Evolutionary conservation across 1,284 basidiomycete species (phyloP), one percentile per base, ranked within the genome.

Genomic region (Ustilago crameri): DNA sequence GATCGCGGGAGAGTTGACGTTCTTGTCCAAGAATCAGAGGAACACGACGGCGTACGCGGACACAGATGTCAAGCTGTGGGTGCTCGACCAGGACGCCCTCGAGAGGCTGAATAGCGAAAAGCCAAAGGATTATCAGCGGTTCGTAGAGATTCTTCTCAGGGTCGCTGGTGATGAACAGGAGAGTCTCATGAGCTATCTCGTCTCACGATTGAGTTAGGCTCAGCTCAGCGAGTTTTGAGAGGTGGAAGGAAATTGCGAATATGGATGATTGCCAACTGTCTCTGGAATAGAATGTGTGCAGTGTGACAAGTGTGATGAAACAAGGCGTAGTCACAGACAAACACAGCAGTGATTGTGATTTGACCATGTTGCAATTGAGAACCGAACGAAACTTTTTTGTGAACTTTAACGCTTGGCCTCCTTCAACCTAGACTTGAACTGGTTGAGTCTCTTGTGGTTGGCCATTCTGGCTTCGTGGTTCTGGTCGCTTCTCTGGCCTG

Each of bases 111-210:
- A 59, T 14, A 26, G 40, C 2, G 62, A 78, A 30, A 23, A 51
- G 24, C 61, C 70, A 3, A 43, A 34, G 5, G 59, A 34, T 12
- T 78, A 79, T 45, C 49, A 56, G 24, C 37, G 43, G 9, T 76
- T 83, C 22, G 60, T 81, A 17, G 59, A 79, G 52, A 54, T 80
- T 9, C 55, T 83, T 17, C 49, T 83, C 9, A 54, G 78, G 7
- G 78, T 79, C 18, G 75, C 79, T 9, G 75, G 69, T 1, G 81
- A 83, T 27, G 81, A 83, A 64, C 80, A 82, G 60, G 70, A 79
- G 38, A 68, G 72, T 40, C 54, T 83, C 38, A 80, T 82, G 78
- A 72, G 65, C 23, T 83, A 83, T 49, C 56, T 83, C n/a, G 81
- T 83, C 18, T 71, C 70, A 0, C 58, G 79, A 22, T 62, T 83